Evolutionary conservation across 1,139 yeast genomes (phyloP), one percentile per base, ranked within the genome.

Genomic region (Hyphopichia fennica): DNA sequence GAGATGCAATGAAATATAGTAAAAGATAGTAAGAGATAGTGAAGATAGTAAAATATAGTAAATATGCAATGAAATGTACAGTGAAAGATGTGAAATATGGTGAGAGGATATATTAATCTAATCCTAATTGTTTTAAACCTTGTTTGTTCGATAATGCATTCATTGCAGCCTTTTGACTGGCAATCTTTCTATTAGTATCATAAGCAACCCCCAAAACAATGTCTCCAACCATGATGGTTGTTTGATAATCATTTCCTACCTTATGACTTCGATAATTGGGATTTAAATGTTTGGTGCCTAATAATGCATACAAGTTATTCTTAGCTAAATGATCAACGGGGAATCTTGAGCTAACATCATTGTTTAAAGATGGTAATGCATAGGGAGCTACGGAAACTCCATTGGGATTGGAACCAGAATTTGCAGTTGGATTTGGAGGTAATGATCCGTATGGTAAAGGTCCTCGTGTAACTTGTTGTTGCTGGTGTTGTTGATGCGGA

Each of bases 81-180:
- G n/a, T n/a, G n/a, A n/a, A n/a, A n/a, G n/a, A n/a, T n/a, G n/a
- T n/a, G n/a, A n/a, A n/a, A n/a, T n/a, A n/a, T n/a, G n/a, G n/a
- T n/a, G n/a, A n/a, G n/a, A n/a, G n/a, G n/a, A n/a, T n/a, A n/a
- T n/a, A n/a, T n/a, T n/a, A n/a, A 18, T 39, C 42, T 11, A 47
- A 35, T 11, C 61, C 63, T 31, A 60, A 46, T 22, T 41, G 43
- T 28, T 43, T 46, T 35, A 62, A 48, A 4, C 39, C 56, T 13
- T 45, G 41, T 10, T 49, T 51, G 42, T 62, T 62, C 28, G 47
- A 43, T 30, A 63, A 49, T 3, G 69, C 69, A 39, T 59, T 54
- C 63, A 56, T 52, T 5, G 69, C 68, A 7, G 69, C 67, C 51
- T 58, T 58, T 32, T 58, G 65, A 15, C 60, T 55, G 22, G 73